Conservation (phyloP, 331 rosid species). For the Prunus yedoensis region DNA sequence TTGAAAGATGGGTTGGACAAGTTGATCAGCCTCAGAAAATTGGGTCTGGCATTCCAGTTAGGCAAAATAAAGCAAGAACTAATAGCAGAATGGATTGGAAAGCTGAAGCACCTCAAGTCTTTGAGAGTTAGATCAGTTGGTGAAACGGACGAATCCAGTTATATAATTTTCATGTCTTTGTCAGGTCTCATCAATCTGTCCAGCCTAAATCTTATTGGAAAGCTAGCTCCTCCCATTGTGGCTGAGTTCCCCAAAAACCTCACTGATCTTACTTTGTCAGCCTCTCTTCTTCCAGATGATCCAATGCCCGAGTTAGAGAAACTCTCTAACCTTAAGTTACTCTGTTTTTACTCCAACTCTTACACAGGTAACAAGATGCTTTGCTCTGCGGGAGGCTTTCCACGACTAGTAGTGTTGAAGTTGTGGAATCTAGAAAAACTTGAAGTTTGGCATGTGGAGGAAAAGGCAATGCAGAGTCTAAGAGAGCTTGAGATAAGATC, state of each 20-base stretch:
- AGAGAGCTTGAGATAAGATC: not conserved
- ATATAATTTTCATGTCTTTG: not conserved
- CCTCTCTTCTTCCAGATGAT: not conserved
- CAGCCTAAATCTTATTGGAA: slow-evolving; percentile 15
- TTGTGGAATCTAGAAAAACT: slow-evolving; percentile 17
- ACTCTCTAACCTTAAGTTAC: slow-evolving; percentile 1
- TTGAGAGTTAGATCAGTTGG: slow-evolving; percentile 14
- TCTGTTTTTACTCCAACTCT: not conserved
- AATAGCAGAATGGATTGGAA: not conserved
- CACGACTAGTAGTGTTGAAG: slow-evolving; percentile 4
- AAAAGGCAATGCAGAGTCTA: no score
- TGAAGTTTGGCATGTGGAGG: not conserved
- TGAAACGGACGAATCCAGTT: not conserved
- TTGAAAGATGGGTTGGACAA: slow-evolving; percentile 17
- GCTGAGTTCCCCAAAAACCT: slow-evolving; percentile 9
- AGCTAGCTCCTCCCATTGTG: not conserved
- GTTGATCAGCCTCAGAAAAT: slow-evolving; percentile 31
- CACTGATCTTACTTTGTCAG: slow-evolving; percentile 16
- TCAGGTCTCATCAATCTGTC: not conserved
- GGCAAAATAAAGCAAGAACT: not conserved
- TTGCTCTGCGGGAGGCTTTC: not conserved
- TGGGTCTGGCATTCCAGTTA: slow-evolving; percentile 29
- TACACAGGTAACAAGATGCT: not conserved
- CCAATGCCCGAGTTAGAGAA: slow-evolving; percentile 4
- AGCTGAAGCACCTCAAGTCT: not conserved